Evolutionary conservation across 2,329 filamentous ascomycete genomes (phyloP).

Genomic region (Stagonosporopsis vannaccii): DNA sequence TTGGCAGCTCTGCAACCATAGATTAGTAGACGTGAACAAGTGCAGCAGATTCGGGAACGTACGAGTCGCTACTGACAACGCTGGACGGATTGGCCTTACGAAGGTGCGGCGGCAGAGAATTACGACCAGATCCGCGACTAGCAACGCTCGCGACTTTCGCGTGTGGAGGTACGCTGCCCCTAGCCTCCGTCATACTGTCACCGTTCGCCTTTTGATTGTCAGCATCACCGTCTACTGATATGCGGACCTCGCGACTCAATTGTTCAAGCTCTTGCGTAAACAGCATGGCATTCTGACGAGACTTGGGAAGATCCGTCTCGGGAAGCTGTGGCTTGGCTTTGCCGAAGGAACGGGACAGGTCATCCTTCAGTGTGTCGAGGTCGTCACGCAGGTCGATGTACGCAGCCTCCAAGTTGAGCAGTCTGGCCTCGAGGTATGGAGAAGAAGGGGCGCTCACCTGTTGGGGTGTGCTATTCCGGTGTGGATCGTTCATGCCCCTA

Average conservation of each 20-base stretch:
- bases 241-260: conserved; percentile 19
- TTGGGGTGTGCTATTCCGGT: conserved; percentile 8
- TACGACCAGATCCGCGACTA: conserved; percentile 12
- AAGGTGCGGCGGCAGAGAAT: conserved; percentile 30
- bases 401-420: conserved; percentile 27
- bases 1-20: conserved; percentile 4
- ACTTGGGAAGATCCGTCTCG: conserved; percentile 14
- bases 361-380: conserved; percentile 24
- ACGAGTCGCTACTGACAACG: conserved; percentile 5
- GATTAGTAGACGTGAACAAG: background rate
- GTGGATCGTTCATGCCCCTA: background rate
- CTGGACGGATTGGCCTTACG: conserved; percentile 12
- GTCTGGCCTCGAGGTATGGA: conserved; percentile 26
- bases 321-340: conserved; percentile 28
- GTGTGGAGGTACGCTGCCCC: conserved; percentile 17
- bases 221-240: conserved; percentile 15
- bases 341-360: conserved; percentile 30
- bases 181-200: conserved; percentile 9
- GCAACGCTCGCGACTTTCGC: conserved; percentile 4
- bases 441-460: conserved; percentile 25
- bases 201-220: conserved; percentile 20
- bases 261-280: conserved; percentile 28
- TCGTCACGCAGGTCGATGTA: conserved; percentile 24
- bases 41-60: background rate
- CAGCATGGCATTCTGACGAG: conserved; percentile 21